A percentile compares a stretch with the other conserved stretches of the same genome.
These are phyloP conservation scores for Haplosporangium sp. DNA, from an alignment of 371 early-diverging fungal species.

Conservation along the genomic window DNA sequence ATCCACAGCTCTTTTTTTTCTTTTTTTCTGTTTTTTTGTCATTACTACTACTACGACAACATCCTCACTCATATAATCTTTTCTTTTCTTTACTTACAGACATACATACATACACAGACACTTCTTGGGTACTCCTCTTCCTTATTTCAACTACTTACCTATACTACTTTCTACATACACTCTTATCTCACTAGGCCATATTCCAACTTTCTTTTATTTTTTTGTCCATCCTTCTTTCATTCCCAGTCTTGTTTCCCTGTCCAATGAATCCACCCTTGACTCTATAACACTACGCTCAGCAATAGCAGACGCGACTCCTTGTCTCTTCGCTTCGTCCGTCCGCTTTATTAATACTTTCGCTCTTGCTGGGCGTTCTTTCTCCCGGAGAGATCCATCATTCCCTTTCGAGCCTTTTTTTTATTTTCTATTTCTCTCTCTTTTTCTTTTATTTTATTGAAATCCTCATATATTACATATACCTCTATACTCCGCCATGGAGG, in stretches of 20 bases:
- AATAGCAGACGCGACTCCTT: conserved; percentile 4
- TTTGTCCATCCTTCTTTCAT: not conserved
- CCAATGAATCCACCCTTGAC: not conserved
- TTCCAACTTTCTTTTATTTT: not conserved
- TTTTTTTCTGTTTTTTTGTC: not conserved
- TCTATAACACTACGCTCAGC: conserved; percentile 5
- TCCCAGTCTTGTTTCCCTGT: not conserved
- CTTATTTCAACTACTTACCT: not conserved
- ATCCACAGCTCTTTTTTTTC: not conserved
- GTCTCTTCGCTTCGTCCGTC: conserved; percentile 2
- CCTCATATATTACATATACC: not conserved
- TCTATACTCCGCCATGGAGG: not conserved
- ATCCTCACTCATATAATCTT: too few species aligned
- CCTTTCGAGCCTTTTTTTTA: not conserved
- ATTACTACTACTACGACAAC: too few species aligned
- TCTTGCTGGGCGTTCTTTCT: not conserved
- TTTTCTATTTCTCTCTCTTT: not conserved
- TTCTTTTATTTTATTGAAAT: not conserved
- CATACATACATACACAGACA: too few species aligned
- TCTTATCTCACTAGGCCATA: not conserved
- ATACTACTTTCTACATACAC: too few species aligned
- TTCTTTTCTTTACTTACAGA: too few species aligned
- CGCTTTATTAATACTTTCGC: not conserved
- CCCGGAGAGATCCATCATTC: not conserved
- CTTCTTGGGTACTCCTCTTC: not conserved